A percentile compares a stretch with the other conserved stretches of the same genome.
Evolutionary conservation across 2,329 filamentous ascomycete species (phyloP).

Genomic region (Hymenoscyphus infarciens): DNA sequence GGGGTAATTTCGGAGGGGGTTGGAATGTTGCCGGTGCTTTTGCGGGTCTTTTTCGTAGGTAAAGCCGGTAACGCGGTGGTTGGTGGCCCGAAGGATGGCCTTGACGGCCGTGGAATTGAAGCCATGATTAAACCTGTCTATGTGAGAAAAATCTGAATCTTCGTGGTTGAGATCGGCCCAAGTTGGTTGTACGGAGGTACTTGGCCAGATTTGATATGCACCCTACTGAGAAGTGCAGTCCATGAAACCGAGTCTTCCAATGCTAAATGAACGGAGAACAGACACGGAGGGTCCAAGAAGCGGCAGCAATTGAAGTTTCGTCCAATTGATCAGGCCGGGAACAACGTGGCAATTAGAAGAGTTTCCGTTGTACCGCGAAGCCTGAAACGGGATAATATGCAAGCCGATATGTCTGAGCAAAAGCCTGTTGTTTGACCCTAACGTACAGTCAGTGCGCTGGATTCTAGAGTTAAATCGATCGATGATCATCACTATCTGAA

Average conservation of each 20-base stretch:
- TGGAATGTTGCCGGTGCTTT: conserved; percentile 56
- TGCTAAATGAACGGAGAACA: conserved; percentile 18
- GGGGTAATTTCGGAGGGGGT: conserved; percentile 49
- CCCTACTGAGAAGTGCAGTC: conserved; percentile 22
- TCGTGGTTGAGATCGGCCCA: conserved; percentile 18
- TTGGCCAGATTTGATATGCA: conserved; percentile 15
- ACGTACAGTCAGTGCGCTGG: conserved; percentile 26
- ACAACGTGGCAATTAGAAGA: conserved; percentile 9
- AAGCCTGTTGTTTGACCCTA: conserved; percentile 22
- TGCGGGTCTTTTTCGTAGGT: conserved; percentile 69
- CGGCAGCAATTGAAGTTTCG: conserved; percentile 8
- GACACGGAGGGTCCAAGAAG: conserved; percentile 13
- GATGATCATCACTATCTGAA: conserved; percentile 17
- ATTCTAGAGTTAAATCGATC: conserved; percentile 13
- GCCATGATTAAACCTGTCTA: conserved; percentile 27
- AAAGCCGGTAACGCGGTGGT: conserved; percentile 69
- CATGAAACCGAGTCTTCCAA: conserved; percentile 27
- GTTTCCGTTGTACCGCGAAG: conserved; percentile 19
- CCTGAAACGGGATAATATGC: conserved; percentile 32
- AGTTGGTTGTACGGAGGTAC: not conserved
- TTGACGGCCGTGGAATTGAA: conserved; percentile 51
- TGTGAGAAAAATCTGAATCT: conserved; percentile 3
- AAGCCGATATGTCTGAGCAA: conserved; percentile 31
- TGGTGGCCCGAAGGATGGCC: conserved; percentile 67
- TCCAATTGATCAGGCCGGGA: conserved; percentile 21